A percentile compares a stretch with the other conserved stretches of the same genome.
phyloP scores from a whole-genome alignment of 1,139 yeast species.

The Candida sp. region DNA sequence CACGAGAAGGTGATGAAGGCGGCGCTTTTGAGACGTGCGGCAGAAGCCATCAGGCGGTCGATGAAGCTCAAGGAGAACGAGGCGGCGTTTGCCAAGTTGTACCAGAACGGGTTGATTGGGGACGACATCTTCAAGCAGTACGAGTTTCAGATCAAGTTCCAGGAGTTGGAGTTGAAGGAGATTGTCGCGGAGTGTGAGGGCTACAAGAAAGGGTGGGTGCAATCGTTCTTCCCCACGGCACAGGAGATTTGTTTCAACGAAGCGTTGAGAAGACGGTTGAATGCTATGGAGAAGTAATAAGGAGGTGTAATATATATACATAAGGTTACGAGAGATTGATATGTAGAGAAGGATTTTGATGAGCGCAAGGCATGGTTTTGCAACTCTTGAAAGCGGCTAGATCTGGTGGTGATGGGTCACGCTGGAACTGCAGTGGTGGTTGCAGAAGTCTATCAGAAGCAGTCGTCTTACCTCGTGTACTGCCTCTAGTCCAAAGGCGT shows the following conservation, averaged over 20 bases:
- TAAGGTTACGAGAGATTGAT: no score
- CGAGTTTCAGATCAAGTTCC: constrained; percentile 75
- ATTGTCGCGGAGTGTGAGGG: constrained; percentile 78
- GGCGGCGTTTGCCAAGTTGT: constrained; percentile 68
- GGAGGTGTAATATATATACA: no score
- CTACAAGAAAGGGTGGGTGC: constrained; percentile 82
- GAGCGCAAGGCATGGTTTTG: no score
- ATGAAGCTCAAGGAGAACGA: constrained; percentile 75
- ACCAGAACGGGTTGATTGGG: constrained; percentile 90
- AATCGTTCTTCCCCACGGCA: constrained; percentile 73
- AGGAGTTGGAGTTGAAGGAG: constrained; percentile 81
- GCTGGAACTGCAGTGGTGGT: no score
- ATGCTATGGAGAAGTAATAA: not conserved
- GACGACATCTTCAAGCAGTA: constrained; percentile 86
- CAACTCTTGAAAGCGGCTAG: no score
- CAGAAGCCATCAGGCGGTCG: constrained; percentile 71
- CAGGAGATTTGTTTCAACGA: constrained; percentile 93
- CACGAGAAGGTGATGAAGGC: constrained; percentile 87
- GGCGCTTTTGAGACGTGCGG: constrained; percentile 77
- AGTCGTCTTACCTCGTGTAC: no score
- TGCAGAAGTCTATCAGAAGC: no score
- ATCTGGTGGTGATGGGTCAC: no score
- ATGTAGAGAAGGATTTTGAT: no score
- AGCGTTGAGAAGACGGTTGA: constrained; percentile 81
- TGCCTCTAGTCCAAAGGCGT: no score